Evolutionary conservation across 2,329 filamentous ascomycete species (phyloP).

Genomic region (Diaporthe citri): DNA sequence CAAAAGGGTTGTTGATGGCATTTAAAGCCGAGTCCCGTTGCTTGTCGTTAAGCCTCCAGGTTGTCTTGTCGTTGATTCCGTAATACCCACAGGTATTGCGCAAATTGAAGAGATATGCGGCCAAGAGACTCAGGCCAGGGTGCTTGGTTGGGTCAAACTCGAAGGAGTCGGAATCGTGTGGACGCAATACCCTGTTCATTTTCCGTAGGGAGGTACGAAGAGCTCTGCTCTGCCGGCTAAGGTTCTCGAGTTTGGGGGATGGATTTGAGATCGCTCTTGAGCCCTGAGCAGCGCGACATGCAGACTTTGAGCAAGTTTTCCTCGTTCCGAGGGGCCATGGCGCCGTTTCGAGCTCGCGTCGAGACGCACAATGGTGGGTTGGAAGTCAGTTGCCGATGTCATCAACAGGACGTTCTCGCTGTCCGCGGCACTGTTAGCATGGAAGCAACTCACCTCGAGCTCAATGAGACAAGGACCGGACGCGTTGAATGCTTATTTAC

Average conservation of each 20-base stretch:
- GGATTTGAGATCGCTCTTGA: background rate
- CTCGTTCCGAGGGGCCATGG: background rate
- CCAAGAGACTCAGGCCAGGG: constrained; percentile 7
- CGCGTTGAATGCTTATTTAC: background rate
- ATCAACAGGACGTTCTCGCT: background rate
- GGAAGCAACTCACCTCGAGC: too few species aligned
- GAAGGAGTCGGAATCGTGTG: too few species aligned
- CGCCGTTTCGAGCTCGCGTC: too few species aligned
- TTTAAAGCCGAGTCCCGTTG: background rate
- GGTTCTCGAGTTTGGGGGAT: background rate
- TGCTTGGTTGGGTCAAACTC: background rate
- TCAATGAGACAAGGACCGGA: background rate
- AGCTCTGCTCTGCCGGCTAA: background rate
- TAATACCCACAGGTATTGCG: background rate
- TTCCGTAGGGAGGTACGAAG: background rate
- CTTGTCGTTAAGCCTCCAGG: background rate
- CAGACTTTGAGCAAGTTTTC: background rate
- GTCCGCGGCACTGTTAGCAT: background rate
- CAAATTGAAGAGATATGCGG: background rate
- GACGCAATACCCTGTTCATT: background rate
- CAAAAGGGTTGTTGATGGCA: background rate
- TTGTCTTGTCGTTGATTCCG: background rate
- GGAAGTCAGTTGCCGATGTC: background rate
- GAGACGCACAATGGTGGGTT: background rate
- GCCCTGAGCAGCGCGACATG: background rate